Conservation (phyloP, 441 rosid genomes). For the Mallotus japonicus region DNA sequence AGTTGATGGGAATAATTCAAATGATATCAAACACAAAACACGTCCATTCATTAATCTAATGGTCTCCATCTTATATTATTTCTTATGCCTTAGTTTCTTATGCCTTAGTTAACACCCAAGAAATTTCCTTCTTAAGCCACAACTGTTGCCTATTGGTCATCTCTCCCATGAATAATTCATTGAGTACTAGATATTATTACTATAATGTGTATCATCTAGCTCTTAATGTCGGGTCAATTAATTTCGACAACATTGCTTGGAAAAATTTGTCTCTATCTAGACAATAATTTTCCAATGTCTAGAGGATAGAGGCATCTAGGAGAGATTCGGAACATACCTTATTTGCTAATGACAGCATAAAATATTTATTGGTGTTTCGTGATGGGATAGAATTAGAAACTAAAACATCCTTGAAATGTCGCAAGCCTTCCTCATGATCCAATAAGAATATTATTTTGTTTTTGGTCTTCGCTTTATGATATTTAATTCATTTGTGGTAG, state of each 20-base stretch:
- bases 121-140: neutral
- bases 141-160: neutral
- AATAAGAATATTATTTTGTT: neutral
- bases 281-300: neutral
- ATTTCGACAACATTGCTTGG: neutral
- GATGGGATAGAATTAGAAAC: too few relatives aligned
- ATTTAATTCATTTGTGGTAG: constrained; percentile 12
- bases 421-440: neutral
- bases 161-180: constrained; percentile 5
- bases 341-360: neutral
- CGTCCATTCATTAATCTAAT: neutral
- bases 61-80: neutral
- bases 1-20: constrained; percentile 6
- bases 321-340: constrained; percentile 9
- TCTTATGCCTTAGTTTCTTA: neutral
- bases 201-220: neutral
- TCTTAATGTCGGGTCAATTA: neutral
- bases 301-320: neutral
- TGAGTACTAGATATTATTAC: neutral
- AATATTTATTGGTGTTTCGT: too few relatives aligned
- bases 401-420: constrained; percentile 11
- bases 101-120: neutral
- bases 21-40: neutral
- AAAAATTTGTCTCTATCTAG: too few relatives aligned
- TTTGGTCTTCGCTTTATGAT: neutral